phyloP scores from a whole-genome alignment of 306 rosid genomes.

The Prunus persica region DNA sequence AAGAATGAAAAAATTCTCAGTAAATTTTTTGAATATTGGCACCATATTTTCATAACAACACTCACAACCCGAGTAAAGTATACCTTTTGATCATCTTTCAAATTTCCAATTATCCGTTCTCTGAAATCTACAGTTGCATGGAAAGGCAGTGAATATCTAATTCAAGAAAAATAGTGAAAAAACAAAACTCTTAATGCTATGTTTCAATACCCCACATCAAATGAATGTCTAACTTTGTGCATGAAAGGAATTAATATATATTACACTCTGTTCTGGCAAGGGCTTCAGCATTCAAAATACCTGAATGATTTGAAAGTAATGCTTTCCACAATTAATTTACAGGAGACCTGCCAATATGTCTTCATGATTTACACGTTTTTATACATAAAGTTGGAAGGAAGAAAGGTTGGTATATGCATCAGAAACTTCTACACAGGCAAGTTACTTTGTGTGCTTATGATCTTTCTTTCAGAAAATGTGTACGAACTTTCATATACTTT shows the following conservation, averaged over 20 bases:
- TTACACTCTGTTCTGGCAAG: not conserved
- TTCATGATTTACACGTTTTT: not conserved
- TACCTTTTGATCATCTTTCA: conserved; percentile 86
- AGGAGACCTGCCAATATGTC: not conserved
- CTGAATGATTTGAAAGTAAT: not conserved
- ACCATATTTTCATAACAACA: not conserved
- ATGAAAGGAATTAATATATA: not conserved
- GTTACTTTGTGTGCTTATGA: not conserved
- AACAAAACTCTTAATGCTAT: no score
- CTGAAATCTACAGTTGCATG: conserved; percentile 66
- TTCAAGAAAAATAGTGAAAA: not conserved
- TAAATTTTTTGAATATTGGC: conserved; percentile 8
- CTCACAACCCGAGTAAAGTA: conserved; percentile 9
- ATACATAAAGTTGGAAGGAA: not conserved
- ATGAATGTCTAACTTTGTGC: no score
- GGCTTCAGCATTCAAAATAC: no score
- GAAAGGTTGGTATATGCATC: not conserved
- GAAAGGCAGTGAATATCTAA: conserved; percentile 10
- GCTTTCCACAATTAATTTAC: not conserved
- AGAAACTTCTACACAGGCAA: not conserved
- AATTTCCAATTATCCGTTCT: conserved; percentile 74
- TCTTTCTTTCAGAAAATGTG: not conserved
- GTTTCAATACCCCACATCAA: not conserved
- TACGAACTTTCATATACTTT: not conserved
- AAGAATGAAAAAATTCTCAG: not conserved